These are phyloP conservation scores for Brachypodium distachyon DNA, from an alignment of 202 grass and related monocot genomes.

Conservation along the genomic window DNA sequence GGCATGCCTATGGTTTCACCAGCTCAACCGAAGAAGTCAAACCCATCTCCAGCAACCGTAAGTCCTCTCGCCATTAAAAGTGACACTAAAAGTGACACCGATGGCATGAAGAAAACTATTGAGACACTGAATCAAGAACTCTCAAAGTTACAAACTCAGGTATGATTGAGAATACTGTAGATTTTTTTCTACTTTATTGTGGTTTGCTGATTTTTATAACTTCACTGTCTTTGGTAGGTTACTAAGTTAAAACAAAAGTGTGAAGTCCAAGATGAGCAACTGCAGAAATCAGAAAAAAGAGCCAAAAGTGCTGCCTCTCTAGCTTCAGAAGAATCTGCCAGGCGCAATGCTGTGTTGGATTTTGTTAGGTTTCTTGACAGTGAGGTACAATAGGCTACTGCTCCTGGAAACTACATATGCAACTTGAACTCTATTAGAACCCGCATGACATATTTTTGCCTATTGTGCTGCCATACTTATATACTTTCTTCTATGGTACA, in stretches of 20 bases:
- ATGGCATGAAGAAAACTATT: constrained; percentile 55
- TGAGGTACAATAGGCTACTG: constrained; percentile 21
- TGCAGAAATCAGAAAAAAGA: constrained; percentile 48
- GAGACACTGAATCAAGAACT: constrained; percentile 64
- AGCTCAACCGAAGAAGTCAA: constrained; percentile 33
- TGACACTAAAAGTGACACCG: constrained; percentile 23
- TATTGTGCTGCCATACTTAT: neutral
- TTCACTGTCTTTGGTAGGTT: constrained; percentile 19
- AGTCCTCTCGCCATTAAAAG: constrained; percentile 38
- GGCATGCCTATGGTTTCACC: constrained; percentile 3
- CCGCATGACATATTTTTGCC: neutral
- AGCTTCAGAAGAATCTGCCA: constrained; percentile 55
- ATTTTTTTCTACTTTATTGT: neutral
- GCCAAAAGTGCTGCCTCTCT: constrained; percentile 31
- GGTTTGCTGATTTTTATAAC: constrained; percentile 2
- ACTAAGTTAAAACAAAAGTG: constrained; percentile 60
- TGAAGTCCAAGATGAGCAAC: constrained; percentile 52
- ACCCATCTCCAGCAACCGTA: constrained; percentile 28
- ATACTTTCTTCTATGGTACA: neutral
- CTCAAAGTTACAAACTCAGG: constrained; percentile 62
- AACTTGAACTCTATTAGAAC: neutral
- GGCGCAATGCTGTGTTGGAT: constrained; percentile 40
- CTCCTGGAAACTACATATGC: neutral
- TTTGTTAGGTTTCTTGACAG: constrained; percentile 63
- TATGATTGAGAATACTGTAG: constrained; percentile 21